Percentiles rank a stretch among this genome's conserved stretches.
Conservation (phyloP, 768 basidiomycete species). For the Amanita jacksonii region DNA sequence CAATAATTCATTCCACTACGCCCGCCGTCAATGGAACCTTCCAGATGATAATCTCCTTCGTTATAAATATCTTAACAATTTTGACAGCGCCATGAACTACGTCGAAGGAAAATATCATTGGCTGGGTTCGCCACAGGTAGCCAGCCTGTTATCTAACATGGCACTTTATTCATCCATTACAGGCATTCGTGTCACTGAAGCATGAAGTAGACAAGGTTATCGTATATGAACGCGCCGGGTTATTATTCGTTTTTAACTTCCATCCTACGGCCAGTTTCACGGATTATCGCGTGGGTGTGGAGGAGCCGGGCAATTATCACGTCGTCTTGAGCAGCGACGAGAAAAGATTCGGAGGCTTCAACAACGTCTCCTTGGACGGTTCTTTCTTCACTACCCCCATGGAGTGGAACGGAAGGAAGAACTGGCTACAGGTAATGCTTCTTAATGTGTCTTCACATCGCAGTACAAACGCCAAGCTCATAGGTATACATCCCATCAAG, state of each 20-base stretch:
- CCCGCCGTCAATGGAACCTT: slow-evolving; percentile 94
- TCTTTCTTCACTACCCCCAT: slow-evolving; percentile 74
- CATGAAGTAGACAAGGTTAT: slow-evolving; percentile 89
- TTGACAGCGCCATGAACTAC: slow-evolving; percentile 88
- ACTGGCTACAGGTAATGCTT: slow-evolving; percentile 66
- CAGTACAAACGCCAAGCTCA: background rate
- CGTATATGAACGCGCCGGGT: slow-evolving; percentile 87
- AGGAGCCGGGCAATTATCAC: slow-evolving; percentile 76
- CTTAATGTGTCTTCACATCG: slow-evolving; percentile 1
- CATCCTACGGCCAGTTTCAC: slow-evolving; percentile 84
- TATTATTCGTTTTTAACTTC: slow-evolving; percentile 97
- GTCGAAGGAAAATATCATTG: slow-evolving; percentile 75
- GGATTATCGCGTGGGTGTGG: slow-evolving; percentile 90
- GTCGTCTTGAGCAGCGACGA: slow-evolving; percentile 82
- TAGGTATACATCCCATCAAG: slow-evolving; percentile 68
- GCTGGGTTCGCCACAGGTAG: slow-evolving; percentile 73
- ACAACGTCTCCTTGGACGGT: slow-evolving; percentile 55
- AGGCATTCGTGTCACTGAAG: slow-evolving; percentile 93
- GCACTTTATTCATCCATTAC: slow-evolving; percentile 11
- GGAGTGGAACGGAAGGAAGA: slow-evolving; percentile 90
- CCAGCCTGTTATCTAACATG: slow-evolving; percentile 4
- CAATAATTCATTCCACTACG: slow-evolving; percentile 92
- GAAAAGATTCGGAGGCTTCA: slow-evolving; percentile 82
- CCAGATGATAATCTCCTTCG: slow-evolving; percentile 79
- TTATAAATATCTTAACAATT: slow-evolving; percentile 92